Conservation (phyloP, 306 rosid genomes). For the Gleditsia sinensis region DNA sequence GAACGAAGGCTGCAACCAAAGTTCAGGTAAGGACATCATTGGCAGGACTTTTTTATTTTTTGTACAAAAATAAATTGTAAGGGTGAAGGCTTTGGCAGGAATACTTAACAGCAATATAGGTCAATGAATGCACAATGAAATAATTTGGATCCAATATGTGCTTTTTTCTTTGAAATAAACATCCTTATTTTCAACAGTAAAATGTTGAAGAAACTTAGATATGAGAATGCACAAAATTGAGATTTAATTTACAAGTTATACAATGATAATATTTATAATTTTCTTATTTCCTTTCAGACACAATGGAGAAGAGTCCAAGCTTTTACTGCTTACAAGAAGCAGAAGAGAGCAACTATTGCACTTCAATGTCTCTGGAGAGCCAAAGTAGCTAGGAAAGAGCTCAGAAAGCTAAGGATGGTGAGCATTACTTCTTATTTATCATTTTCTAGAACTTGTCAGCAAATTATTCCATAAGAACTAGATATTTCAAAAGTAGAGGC, state of each 20-base stretch:
- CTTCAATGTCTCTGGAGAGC: slow-evolving; percentile 92
- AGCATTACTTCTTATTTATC: slow-evolving; percentile 13
- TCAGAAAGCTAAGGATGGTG: slow-evolving; percentile 73
- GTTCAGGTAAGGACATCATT: slow-evolving; percentile 61
- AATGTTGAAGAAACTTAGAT: slow-evolving; percentile 19
- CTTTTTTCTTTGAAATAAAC: slow-evolving; percentile 2
- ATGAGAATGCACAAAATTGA: background rate
- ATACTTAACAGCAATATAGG: slow-evolving; percentile 23
- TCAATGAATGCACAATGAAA: slow-evolving; percentile 7
- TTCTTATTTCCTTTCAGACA: slow-evolving; percentile 52
- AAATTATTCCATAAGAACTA: slow-evolving; percentile 6
- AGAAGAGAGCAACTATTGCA: slow-evolving; percentile 59
- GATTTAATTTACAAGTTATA: background rate
- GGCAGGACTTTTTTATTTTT: background rate
- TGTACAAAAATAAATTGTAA: no score
- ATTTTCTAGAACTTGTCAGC: background rate
- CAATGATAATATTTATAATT: background rate
- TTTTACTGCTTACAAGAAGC: slow-evolving; percentile 59
- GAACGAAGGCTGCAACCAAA: slow-evolving; percentile 72
- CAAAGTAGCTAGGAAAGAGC: slow-evolving; percentile 79
- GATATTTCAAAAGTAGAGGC: slow-evolving; percentile 22
- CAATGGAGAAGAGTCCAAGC: slow-evolving; percentile 76
- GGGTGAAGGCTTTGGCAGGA: background rate
- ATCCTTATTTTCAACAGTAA: background rate
- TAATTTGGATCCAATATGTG: slow-evolving; percentile 12